These are phyloP conservation scores for Penicillium sp. DNA, from an alignment of 2,329 filamentous ascomycete genomes.

Conservation along the genomic window DNA sequence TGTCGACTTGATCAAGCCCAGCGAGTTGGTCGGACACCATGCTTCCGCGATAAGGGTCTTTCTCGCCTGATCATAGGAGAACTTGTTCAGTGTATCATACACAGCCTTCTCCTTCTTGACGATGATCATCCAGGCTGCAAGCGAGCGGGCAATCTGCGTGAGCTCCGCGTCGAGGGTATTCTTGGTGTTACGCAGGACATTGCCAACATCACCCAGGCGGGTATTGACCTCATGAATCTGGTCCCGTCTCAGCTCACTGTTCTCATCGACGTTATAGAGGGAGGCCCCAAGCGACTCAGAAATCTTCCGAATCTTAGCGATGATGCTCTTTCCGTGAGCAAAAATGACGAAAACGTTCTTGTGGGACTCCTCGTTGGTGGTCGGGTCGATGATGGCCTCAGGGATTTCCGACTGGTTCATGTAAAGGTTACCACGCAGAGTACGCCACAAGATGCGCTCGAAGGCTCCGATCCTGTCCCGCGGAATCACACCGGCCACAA, in stretches of 20 bases:
- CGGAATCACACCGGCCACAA: slow-evolving; percentile 90
- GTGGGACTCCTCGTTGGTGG: slow-evolving; percentile 80
- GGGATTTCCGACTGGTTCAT: slow-evolving; percentile 99
- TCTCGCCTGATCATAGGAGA: slow-evolving; percentile 89
- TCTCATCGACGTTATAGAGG: slow-evolving; percentile 94
- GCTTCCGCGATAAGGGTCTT: slow-evolving; percentile 98
- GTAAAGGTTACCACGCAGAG: slow-evolving; percentile 92
- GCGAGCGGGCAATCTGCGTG: slow-evolving; percentile 79
- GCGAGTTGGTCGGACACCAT: slow-evolving; percentile 88
- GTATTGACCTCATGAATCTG: slow-evolving; percentile 97
- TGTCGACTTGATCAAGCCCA: slow-evolving; percentile 81
- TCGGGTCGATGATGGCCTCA: slow-evolving; percentile 81
- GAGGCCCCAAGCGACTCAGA: slow-evolving; percentile 94
- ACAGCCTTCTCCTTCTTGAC: slow-evolving; percentile 98
- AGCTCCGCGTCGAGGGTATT: slow-evolving; percentile 86
- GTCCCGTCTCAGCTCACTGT: slow-evolving; percentile 85
- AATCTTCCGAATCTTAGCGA: slow-evolving; percentile 98
- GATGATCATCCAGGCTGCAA: slow-evolving; percentile 95
- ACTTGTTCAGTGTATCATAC: slow-evolving; percentile 88
- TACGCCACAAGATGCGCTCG: slow-evolving; percentile 94
- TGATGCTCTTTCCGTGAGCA: slow-evolving; percentile 93
- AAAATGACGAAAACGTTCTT: slow-evolving; percentile 99
- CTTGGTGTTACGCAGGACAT: slow-evolving; percentile 90
- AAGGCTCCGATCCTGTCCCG: slow-evolving; percentile 89
- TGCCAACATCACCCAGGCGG: slow-evolving; percentile 79